Evolutionary conservation across 2,329 filamentous ascomycete species (phyloP), one percentile per base, ranked within the genome.

Genomic region (Mollisiaceae sp.): DNA sequence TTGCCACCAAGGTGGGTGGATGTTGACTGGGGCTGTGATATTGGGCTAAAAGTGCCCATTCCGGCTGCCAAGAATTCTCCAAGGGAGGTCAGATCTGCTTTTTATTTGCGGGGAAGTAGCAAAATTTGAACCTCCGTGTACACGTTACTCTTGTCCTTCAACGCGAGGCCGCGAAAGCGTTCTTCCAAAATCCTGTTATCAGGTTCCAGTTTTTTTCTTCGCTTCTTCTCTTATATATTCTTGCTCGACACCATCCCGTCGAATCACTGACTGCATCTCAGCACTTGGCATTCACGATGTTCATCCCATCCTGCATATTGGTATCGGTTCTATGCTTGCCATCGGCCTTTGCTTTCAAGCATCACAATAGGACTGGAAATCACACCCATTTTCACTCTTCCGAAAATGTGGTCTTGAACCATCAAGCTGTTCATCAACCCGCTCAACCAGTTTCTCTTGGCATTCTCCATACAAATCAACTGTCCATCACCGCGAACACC

Each of bases 281-380:
- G 12, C 22, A 43, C 60, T 60, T 62, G 57, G 50, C 58, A 41
- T 41, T 47, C 39, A 41, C 22, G 36, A 67, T 67, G 64, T 61
- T 66, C 14, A 56, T 63, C 24, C 35, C 54, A 36, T 32, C 56
- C 14, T 69, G 54, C 43, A 41, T 63, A 20, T 60, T 65, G 60
- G 65, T 63, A 32, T 54, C 63, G 18, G 35, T 66, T 15, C 35
- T 67, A n/a, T 64, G 63, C 59, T 39, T 69, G 15, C 45, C 67
- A 52, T 60, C 59, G 39, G 62, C 32, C 14, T 52, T 52, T 52
- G 47, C 47, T 52, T 52, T 52, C 47, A 52, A 52, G 27, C 47
- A 52, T 52, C 47, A 52, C 22, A 52, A 52, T 20, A 52, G 47
- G 20, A 52, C 47, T 24, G 47, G 47, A 24, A 52, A 52, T 18